Percentiles rank a stretch among this genome's conserved stretches.
Conservation (phyloP, 2,329 filamentous ascomycete species). For the Aspergillus vadensis region DNA sequence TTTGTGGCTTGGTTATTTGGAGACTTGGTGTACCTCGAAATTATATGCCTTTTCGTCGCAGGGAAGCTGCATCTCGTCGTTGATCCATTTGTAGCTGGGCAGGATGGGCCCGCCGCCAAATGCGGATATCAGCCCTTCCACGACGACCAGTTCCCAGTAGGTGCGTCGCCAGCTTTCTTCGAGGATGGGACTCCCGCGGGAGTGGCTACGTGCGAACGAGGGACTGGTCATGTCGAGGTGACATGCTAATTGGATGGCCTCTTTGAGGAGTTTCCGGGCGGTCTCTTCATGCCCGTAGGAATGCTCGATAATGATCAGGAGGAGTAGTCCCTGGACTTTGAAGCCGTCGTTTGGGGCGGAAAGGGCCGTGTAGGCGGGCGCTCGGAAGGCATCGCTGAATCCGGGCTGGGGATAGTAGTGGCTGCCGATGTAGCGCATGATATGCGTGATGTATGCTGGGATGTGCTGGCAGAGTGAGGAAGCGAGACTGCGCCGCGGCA, state of each 20-base stretch:
- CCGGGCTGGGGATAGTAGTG: slow-evolving; percentile 47
- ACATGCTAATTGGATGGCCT: slow-evolving; percentile 68
- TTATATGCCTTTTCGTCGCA: slow-evolving; percentile 68
- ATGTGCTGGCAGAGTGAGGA: slow-evolving; percentile 35
- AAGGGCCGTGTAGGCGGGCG: slow-evolving; percentile 16
- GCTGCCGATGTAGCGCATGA: slow-evolving; percentile 55
- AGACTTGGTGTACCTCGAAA: slow-evolving; percentile 13
- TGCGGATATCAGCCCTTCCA: slow-evolving; percentile 77
- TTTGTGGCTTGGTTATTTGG: too few relatives aligned
- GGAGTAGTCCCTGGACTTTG: slow-evolving; percentile 35
- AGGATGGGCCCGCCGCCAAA: slow-evolving; percentile 44
- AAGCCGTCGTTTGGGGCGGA: slow-evolving; percentile 27
- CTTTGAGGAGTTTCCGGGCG: slow-evolving; percentile 49
- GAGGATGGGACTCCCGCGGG: slow-evolving; percentile 60
- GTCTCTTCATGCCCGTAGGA: slow-evolving; percentile 28
- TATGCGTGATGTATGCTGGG: slow-evolving; percentile 46
- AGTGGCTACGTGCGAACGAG: slow-evolving; percentile 51
- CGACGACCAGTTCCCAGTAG: slow-evolving; percentile 78
- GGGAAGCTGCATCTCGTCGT: slow-evolving; percentile 68
- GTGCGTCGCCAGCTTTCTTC: slow-evolving; percentile 83
- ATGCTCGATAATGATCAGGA: slow-evolving; percentile 35
- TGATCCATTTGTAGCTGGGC: slow-evolving; percentile 17
- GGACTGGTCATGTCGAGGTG: slow-evolving; percentile 71
- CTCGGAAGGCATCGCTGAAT: slow-evolving; percentile 23
- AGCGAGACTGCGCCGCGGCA: slow-evolving; percentile 43